Conservation (phyloP, 805 yeast genomes). For the Pichia membranifaciens region DNA sequence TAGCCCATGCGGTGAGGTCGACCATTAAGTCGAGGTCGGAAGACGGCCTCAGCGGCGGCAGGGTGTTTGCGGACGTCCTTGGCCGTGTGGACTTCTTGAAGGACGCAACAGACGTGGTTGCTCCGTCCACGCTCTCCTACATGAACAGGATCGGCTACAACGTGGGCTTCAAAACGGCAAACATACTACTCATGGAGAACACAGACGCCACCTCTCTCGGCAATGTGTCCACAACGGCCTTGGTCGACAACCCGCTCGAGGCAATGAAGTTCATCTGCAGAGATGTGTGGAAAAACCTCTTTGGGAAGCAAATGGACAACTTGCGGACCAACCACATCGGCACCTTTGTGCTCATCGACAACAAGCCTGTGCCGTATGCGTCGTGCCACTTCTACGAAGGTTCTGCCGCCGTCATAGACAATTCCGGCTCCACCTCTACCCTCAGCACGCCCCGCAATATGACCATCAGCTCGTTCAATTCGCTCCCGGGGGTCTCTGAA, state of each 20-base stretch:
- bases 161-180: constrained; percentile 17
- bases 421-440: background rate
- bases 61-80: background rate
- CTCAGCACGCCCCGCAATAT: too few species aligned
- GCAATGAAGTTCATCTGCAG: constrained; percentile 90
- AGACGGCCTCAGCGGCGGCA: background rate
- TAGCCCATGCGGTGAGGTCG: constrained; percentile 6
- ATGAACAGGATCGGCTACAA: constrained; percentile 14
- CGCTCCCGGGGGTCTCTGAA: too few species aligned
- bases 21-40: background rate
- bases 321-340: constrained; percentile 88
- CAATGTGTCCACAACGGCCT: constrained; percentile 3
- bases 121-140: constrained; percentile 1
- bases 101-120: background rate
- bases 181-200: constrained; percentile 40
- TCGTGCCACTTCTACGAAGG: constrained; percentile 1
- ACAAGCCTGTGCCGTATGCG: constrained; percentile 21
- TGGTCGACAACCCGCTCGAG: constrained; percentile 42
- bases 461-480: too few species aligned
- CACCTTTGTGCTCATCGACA: constrained; percentile 73
- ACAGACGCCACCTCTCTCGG: background rate
- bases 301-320: constrained; percentile 85
- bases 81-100: constrained; percentile 3
- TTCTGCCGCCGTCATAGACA: too few species aligned
- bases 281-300: constrained; percentile 80